Evolutionary conservation across 1,139 yeast genomes (phyloP).

Genomic region (Yamadazyma triangularis): DNA sequence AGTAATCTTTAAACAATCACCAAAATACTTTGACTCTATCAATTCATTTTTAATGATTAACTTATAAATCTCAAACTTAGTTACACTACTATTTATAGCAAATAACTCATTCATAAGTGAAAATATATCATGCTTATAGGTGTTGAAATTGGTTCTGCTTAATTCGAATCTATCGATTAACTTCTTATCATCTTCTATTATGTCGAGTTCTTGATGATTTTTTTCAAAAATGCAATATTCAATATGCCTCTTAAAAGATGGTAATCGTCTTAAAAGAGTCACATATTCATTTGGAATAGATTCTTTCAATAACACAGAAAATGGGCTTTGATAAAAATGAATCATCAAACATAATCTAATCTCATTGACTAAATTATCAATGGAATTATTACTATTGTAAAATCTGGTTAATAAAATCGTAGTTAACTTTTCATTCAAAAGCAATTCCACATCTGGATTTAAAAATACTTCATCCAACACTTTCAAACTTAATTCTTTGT

Average conservation of each 20-base stretch:
- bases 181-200: slow-evolving; percentile 17
- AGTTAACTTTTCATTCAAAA: slow-evolving; percentile 25
- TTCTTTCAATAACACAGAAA: slow-evolving; percentile 35
- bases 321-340: slow-evolving; percentile 67
- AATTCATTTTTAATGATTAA: slow-evolving; percentile 21
- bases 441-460: slow-evolving; percentile 15
- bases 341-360: slow-evolving; percentile 65
- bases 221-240: slow-evolving; percentile 16
- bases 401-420: slow-evolving; percentile 34
- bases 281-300: slow-evolving; percentile 6
- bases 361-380: slow-evolving; percentile 49
- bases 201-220: slow-evolving; percentile 8
- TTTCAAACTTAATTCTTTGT: slow-evolving; percentile 34
- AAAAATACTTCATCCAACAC: slow-evolving; percentile 33
- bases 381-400: slow-evolving; percentile 41
- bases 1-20: slow-evolving; percentile 1
- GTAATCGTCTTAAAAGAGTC: slow-evolving; percentile 27
- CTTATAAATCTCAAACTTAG: slow-evolving; percentile 30
- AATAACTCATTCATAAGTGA: background rate
- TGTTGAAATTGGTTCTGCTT: background rate
- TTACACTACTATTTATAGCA: slow-evolving; percentile 8
- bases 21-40: slow-evolving; percentile 15
- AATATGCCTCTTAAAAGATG: slow-evolving; percentile 36
- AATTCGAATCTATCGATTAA: slow-evolving; percentile 8
- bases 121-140: slow-evolving; percentile 5